phyloP scores from a whole-genome alignment of 441 rosid species.

The Aleurites moluccanus region DNA sequence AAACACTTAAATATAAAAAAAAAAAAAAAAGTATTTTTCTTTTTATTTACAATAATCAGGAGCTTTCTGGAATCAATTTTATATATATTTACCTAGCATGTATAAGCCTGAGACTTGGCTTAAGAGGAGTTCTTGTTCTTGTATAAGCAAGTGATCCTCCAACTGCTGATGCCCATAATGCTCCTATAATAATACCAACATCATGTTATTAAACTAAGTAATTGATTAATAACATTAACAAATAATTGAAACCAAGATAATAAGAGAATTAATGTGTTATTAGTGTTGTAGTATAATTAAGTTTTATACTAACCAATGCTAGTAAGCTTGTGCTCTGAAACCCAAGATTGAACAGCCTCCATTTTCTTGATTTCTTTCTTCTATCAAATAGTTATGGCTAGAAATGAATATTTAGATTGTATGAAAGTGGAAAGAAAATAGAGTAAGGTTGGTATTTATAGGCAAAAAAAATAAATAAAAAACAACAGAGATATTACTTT shows the following conservation, averaged over 20 bases:
- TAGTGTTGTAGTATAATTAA: background rate
- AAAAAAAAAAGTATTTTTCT: background rate
- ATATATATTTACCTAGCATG: slow-evolving; percentile 49
- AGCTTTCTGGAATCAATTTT: too few species aligned
- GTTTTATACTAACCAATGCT: background rate
- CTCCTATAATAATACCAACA: slow-evolving; percentile 34
- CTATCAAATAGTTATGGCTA: background rate
- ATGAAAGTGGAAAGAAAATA: background rate
- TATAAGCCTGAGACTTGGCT: slow-evolving; percentile 66
- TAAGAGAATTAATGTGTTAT: background rate
- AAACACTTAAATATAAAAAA: background rate
- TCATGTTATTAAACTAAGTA: background rate
- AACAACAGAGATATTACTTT: too few species aligned
- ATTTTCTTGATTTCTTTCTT: background rate
- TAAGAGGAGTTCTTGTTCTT: slow-evolving; percentile 47
- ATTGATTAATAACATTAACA: background rate
- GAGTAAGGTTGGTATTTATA: background rate
- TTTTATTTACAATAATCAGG: too few species aligned
- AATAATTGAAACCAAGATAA: background rate
- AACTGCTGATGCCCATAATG: slow-evolving; percentile 56
- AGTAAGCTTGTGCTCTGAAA: slow-evolving; percentile 57
- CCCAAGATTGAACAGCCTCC: slow-evolving; percentile 48
- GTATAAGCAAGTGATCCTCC: slow-evolving; percentile 61
- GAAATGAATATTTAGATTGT: background rate
- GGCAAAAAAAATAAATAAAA: too few species aligned